A percentile compares a stretch with the other conserved stretches of the same genome.
Conservation (phyloP, 345 rosid genomes). For the Odontarrhena argentea region DNA sequence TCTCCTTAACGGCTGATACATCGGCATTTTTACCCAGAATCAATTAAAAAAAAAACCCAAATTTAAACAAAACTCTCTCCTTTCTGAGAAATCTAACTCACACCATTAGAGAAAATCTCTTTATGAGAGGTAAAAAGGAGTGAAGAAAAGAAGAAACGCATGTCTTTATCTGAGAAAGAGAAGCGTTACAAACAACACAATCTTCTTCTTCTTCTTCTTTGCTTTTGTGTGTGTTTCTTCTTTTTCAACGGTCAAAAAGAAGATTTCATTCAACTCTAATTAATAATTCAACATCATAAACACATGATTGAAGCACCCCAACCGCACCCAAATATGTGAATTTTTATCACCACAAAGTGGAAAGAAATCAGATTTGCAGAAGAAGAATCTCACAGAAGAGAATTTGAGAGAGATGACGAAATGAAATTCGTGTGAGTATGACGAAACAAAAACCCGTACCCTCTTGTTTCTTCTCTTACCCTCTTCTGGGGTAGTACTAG, state of each 20-base stretch:
- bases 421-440: conserved; percentile 35
- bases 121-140: conserved; percentile 9
- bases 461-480: conserved; percentile 34
- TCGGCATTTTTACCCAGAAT: conserved; percentile 44
- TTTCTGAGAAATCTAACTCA: neutral
- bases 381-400: conserved; percentile 1
- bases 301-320: conserved; percentile 37
- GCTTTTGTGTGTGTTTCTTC: conserved; percentile 7
- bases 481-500: conserved; percentile 21
- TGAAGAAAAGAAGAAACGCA: conserved; percentile 31
- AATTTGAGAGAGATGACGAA: conserved; percentile 40
- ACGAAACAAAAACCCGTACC: conserved; percentile 37
- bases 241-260: conserved; percentile 46
- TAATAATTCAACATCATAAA: conserved; percentile 39
- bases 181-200: conserved; percentile 29
- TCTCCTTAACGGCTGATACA: conserved; percentile 52
- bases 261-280: conserved; percentile 32
- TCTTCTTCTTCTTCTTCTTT: conserved; percentile 25
- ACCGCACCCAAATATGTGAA: conserved; percentile 24
- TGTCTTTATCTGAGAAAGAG: conserved; percentile 37
- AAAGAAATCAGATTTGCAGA: conserved; percentile 19
- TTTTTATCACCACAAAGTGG: too few species aligned
- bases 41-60: neutral
- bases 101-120: conserved; percentile 23
- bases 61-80: conserved; percentile 9